Evolutionary conservation across 2,329 filamentous ascomycete species (phyloP).

Genomic region (Colletotrichum theobromicola): DNA sequence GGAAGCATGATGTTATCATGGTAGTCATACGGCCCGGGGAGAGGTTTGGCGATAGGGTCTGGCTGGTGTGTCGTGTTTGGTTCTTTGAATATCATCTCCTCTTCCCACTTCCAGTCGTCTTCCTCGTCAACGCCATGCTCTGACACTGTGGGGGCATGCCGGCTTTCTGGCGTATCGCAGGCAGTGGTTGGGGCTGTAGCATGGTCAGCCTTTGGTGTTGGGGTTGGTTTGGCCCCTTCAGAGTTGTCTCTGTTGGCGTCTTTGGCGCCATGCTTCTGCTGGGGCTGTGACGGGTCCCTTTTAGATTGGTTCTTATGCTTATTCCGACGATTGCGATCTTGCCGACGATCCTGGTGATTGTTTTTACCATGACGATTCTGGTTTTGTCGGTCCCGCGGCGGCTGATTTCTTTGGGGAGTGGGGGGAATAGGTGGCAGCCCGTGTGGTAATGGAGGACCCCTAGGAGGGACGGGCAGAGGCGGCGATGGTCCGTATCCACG

Average conservation of each 20-base stretch:
- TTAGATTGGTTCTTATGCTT: slow-evolving; percentile 29
- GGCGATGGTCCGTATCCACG: background rate
- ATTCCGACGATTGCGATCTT: slow-evolving; percentile 25
- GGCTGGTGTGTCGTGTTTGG: slow-evolving; percentile 36
- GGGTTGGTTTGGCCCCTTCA: background rate
- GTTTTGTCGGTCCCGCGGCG: slow-evolving; percentile 35
- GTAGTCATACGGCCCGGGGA: slow-evolving; percentile 40
- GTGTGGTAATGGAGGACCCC: background rate
- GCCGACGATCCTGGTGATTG: slow-evolving; percentile 30
- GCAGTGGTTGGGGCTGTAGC: background rate
- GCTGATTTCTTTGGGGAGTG: slow-evolving; percentile 27
- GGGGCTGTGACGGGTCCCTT: slow-evolving; percentile 1
- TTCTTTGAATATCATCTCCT: slow-evolving; percentile 42
- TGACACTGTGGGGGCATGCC: background rate
- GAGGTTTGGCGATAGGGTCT: slow-evolving; percentile 53
- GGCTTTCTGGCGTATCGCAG: background rate
- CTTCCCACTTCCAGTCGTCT: slow-evolving; percentile 44
- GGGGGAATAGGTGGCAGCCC: slow-evolving; percentile 6
- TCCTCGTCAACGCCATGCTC: slow-evolving; percentile 26
- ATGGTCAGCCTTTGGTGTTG: background rate
- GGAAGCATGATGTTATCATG: slow-evolving; percentile 51
- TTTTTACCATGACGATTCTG: slow-evolving; percentile 33
- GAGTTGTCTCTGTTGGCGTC: background rate
- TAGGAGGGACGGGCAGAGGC: background rate
- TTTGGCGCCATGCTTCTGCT: background rate